Conservation (phyloP, 495 filamentous ascomycete species). For the Aspergillus asperescens region DNA sequence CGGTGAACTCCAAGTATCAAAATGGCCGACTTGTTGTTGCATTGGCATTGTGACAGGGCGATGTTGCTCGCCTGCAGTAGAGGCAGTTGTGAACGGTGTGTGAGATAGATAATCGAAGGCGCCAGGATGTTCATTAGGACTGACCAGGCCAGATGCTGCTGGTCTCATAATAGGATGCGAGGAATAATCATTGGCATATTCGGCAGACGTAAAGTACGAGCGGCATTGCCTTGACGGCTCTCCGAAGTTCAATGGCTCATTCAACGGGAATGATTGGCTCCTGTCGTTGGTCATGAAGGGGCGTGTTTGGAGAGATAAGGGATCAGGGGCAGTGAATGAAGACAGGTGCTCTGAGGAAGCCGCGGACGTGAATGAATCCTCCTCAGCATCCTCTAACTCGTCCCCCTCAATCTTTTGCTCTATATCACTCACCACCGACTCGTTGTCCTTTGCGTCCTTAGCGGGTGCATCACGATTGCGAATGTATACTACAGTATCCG, state of each 20-base stretch:
- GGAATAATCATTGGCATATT: conserved; percentile 34
- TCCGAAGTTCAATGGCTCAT: conserved; percentile 33
- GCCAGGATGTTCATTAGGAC: conserved; percentile 27
- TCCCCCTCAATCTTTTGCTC: conserved; percentile 24
- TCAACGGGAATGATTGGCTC: conserved; percentile 25
- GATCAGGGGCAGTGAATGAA: conserved; percentile 30
- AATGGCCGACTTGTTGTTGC: conserved; percentile 23
- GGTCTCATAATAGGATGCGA: conserved; percentile 33
- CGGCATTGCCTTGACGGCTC: conserved; percentile 28
- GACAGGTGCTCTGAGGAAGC: conserved; percentile 27
- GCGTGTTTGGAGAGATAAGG: conserved; percentile 19
- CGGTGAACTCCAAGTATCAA: conserved; percentile 34
- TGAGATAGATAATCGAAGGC: conserved; percentile 33
- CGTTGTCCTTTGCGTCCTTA: conserved; percentile 37
- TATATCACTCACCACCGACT: conserved; percentile 24
- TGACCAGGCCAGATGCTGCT: conserved; percentile 27
- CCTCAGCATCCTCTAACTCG: conserved; percentile 22
- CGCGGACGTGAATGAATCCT: conserved; percentile 32
- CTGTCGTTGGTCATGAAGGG: conserved; percentile 16
- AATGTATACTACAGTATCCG: conserved; percentile 35
- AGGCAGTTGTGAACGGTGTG: conserved; percentile 23
- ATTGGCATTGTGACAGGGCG: conserved; percentile 25
- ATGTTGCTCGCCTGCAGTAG: conserved; percentile 17
- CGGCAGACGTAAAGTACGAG: conserved; percentile 28
- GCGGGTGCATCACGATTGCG: conserved; percentile 33